phyloP scores from a whole-genome alignment of 2,329 filamentous ascomycete species.

The Xylariaceae sp. region DNA sequence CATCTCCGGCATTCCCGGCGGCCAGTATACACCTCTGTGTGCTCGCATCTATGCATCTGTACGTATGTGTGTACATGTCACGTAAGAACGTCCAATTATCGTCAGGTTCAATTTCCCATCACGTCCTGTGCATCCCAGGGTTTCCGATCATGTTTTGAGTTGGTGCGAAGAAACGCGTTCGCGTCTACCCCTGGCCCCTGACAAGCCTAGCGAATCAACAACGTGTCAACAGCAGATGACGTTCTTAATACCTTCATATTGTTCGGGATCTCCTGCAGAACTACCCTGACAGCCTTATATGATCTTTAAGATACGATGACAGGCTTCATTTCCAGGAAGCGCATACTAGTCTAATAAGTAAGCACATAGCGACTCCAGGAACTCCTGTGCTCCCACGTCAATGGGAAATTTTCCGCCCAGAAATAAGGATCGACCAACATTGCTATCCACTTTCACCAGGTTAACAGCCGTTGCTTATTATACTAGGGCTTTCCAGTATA shows the following conservation, averaged over 20 bases:
- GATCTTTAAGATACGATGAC: too few species aligned
- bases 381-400: too few species aligned
- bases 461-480: too few species aligned
- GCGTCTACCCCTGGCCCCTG: conserved; percentile 30
- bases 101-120: conserved; percentile 29
- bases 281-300: too few species aligned
- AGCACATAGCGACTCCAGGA: too few species aligned
- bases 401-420: too few species aligned
- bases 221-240: conserved; percentile 32
- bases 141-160: conserved; percentile 38
- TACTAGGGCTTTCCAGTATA: too few species aligned
- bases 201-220: conserved; percentile 34
- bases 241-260: conserved; percentile 15
- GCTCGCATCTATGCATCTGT: conserved; percentile 9
- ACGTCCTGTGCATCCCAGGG: conserved; percentile 31
- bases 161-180: conserved; percentile 39
- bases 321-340: too few species aligned
- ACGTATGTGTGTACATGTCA: conserved; percentile 7
- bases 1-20: conserved; percentile 1
- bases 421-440: too few species aligned
- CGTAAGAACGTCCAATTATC: conserved; percentile 30
- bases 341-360: too few species aligned
- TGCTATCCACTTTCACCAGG: too few species aligned
- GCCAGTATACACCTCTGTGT: conserved; percentile 2
- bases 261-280: conserved; percentile 6